These are phyloP conservation scores for Neurospora sp. DNA, from an alignment of 495 filamentous ascomycete species.

Conservation along the genomic window DNA sequence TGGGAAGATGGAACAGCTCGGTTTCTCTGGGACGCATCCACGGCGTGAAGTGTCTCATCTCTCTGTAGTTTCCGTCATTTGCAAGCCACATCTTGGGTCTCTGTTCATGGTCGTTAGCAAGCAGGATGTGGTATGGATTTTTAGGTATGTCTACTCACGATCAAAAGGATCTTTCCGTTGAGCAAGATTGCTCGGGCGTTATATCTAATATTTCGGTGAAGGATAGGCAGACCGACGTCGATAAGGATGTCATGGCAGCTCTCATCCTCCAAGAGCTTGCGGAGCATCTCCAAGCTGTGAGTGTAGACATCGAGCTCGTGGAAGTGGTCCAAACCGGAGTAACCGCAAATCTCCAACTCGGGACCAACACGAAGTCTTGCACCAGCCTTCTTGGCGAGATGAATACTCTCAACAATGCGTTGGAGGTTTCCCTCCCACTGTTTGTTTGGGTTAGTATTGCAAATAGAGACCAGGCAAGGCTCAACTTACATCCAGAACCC, in stretches of 20 bases:
- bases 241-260: conserved; percentile 67
- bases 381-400: conserved; percentile 56
- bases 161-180: conserved; percentile 58
- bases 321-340: conserved; percentile 61
- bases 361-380: conserved; percentile 70
- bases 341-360: conserved; percentile 44
- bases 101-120: not conserved
- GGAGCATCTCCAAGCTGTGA: conserved; percentile 66
- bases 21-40: conserved; percentile 37
- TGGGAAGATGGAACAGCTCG: conserved; percentile 68
- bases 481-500: conserved; percentile 56
- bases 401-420: conserved; percentile 68
- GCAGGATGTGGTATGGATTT: not conserved
- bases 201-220: conserved; percentile 58
- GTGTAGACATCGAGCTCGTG: conserved; percentile 51
- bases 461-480: not conserved
- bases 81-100: conserved; percentile 78
- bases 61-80: conserved; percentile 64
- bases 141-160: conserved; percentile 23
- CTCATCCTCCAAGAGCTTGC: conserved; percentile 50
- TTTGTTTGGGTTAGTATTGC: conserved; percentile 46
- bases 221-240: conserved; percentile 62
- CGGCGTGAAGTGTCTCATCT: conserved; percentile 53
- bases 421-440: conserved; percentile 61
- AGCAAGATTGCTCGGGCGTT: conserved; percentile 64